Base-by-base conservation (phyloP, 176 grass and related monocot species). In the Carex littledalei region DNA sequence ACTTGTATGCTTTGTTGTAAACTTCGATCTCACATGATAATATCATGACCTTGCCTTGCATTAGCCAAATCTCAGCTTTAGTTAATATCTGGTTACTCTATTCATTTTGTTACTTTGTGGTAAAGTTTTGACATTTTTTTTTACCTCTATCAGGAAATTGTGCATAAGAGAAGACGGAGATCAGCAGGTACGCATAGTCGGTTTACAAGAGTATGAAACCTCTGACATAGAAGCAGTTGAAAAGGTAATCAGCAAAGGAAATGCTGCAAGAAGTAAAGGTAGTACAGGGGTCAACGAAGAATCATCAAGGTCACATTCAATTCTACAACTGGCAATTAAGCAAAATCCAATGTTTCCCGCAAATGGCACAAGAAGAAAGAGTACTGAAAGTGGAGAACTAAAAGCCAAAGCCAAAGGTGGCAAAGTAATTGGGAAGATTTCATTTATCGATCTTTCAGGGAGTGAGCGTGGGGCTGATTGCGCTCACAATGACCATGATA, bases 371-470 rank as follows among this genome's bases (percentile, higher is more conserved):
- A 79, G 31, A 78, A 86, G 78, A 18, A 84, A 91, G 59, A 88
- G 67, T 32, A 12, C 47, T 50, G 78, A 91, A 21, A 85, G 69
- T 56, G 78, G 58, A 66, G 82, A 60, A 31, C 53, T 49, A 85
- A 86, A 78, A 80, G 20, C 69, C 8, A 86, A 78, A 80, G 20
- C 59, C 8, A 90, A 87, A 22, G 34, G 53, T 45, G 49, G 83
- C 26, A 86, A 83, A 52, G 7, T 86, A 85, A 37, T 93, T 81
- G 94, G 94, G 16, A 96, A 93, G 79, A 93, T 96, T 49, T 93
- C 94, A 20, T 96, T 96, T 82, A 96, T 96, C 57, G 91, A 96
- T 91, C 94, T 96, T 66, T 91, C 94, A 67, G 94, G 94, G 67
- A 93, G 91, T 21, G 94, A 96, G 18, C 87, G 89, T 63, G 87